These are phyloP conservation scores for Colletotrichum sp. DNA, from an alignment of 2,329 filamentous ascomycete genomes.

Conservation along the genomic window DNA sequence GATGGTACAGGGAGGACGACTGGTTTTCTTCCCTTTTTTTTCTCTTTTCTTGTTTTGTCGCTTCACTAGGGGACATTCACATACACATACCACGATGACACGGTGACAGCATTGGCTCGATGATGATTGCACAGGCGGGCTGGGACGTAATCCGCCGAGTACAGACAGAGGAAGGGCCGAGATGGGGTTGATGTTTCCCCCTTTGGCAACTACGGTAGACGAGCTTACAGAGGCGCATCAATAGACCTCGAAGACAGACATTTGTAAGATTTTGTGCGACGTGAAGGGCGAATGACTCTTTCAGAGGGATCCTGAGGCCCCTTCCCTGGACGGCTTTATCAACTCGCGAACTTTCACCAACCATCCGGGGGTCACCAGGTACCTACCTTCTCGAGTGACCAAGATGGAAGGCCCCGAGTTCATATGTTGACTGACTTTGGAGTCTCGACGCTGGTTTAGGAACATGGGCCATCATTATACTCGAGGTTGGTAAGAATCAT, in stretches of 20 bases:
- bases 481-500: not conserved
- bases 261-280: not conserved
- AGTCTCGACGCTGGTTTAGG: not conserved
- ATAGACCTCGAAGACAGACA: slow-evolving; percentile 2
- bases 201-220: not conserved
- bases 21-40: not conserved
- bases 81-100: slow-evolving; percentile 6
- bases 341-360: not conserved
- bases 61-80: not conserved
- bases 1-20: not conserved
- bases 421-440: too few species aligned
- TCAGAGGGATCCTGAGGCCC: not conserved
- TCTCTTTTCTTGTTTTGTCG: not conserved
- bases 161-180: not conserved
- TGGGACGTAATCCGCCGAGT: not conserved
- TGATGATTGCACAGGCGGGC: not conserved
- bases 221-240: not conserved
- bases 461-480: not conserved
- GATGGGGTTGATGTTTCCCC: not conserved
- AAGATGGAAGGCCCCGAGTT: too few species aligned
- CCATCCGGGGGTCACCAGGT: rapidly evolving
- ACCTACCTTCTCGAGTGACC: too few species aligned
- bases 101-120: not conserved
- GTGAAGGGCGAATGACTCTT: not conserved
- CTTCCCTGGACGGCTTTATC: not conserved